Evolutionary conservation across 192 early-diverging fungal genomes (phyloP).

Genomic region (Mortierella alpina): DNA sequence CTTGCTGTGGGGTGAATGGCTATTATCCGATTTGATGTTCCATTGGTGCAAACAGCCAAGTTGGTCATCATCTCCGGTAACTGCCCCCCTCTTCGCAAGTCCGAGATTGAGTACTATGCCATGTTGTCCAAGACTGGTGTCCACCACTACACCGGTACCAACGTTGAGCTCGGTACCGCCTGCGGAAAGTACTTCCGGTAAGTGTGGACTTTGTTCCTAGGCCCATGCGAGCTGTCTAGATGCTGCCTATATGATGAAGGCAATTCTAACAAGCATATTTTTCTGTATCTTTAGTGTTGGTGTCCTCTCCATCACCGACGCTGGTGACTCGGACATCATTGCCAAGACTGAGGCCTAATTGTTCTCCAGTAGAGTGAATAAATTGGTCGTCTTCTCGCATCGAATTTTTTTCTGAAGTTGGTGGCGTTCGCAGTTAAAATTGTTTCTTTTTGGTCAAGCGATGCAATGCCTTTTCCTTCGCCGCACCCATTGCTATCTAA

Average conservation of each 20-base stretch:
- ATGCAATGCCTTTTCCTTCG: not conserved
- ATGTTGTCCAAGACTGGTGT: constrained; percentile 99
- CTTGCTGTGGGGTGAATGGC: not conserved
- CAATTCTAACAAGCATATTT: constrained; percentile 25
- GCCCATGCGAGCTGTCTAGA: not conserved
- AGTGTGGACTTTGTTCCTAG: constrained; percentile 4
- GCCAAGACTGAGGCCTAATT: constrained; percentile 49
- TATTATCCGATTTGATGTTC: too few species aligned
- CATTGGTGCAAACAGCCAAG: constrained; percentile 77
- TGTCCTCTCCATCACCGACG: constrained; percentile 96
- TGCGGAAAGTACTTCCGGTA: constrained; percentile 99
- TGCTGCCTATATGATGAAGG: too few species aligned
- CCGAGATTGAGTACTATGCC: constrained; percentile 99
- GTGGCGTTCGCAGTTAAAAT: constrained; percentile 13
- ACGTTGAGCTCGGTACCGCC: constrained; percentile 99
- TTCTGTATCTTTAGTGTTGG: constrained; percentile 53
- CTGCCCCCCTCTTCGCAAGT: constrained; percentile 99
- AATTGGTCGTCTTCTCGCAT: too few species aligned
- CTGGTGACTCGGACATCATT: constrained; percentile 88
- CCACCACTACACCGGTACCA: constrained; percentile 99
- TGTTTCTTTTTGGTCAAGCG: too few species aligned
- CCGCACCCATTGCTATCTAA: not conserved
- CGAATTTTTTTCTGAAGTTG: constrained; percentile 3
- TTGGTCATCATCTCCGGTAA: constrained; percentile 99
- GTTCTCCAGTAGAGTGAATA: not conserved